A percentile compares a stretch with the other conserved stretches of the same genome.
Conservation (phyloP, 2,329 filamentous ascomycete genomes). For the Epichloe elymi region DNA sequence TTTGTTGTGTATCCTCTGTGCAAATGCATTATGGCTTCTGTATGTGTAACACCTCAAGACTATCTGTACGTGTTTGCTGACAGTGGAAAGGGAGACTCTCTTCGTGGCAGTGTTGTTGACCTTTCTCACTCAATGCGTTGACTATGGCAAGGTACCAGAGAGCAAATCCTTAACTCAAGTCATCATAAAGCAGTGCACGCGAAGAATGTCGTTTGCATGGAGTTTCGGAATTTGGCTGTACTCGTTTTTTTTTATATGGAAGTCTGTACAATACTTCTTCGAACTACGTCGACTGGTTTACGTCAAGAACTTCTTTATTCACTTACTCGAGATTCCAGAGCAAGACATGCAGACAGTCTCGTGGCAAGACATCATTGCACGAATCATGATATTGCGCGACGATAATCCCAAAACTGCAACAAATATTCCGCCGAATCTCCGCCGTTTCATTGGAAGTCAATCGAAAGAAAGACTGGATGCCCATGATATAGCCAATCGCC, state of each 20-base stretch:
- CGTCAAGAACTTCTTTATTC: constrained; percentile 74
- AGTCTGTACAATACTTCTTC: constrained; percentile 58
- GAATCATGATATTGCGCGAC: constrained; percentile 73
- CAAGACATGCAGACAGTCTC: constrained; percentile 88
- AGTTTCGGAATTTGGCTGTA: constrained; percentile 75
- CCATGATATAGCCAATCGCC: constrained; percentile 88
- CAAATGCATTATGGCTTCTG: constrained; percentile 58
- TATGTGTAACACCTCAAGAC: constrained; percentile 27
- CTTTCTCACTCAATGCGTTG: constrained; percentile 73
- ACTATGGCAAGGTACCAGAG: constrained; percentile 62
- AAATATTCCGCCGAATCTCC: constrained; percentile 37
- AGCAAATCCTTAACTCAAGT: constrained; percentile 43
- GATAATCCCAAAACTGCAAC: constrained; percentile 68
- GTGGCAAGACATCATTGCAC: constrained; percentile 81
- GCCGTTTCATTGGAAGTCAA: constrained; percentile 59
- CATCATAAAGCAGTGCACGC: constrained; percentile 60
- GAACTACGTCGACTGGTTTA: constrained; percentile 61
- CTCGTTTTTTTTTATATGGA: constrained; percentile 74
- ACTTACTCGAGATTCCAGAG: constrained; percentile 68
- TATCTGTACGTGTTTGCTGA: constrained; percentile 1
- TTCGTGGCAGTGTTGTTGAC: constrained; percentile 76
- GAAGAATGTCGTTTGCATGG: constrained; percentile 60
- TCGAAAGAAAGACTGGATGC: constrained; percentile 92
- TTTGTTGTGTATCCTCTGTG: constrained; percentile 70
- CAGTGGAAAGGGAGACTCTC: constrained; percentile 51